Percentiles rank a stretch among this genome's conserved stretches.
Conservation (phyloP, 2,329 filamentous ascomycete species). For the Ambrosiella beaveri region DNA sequence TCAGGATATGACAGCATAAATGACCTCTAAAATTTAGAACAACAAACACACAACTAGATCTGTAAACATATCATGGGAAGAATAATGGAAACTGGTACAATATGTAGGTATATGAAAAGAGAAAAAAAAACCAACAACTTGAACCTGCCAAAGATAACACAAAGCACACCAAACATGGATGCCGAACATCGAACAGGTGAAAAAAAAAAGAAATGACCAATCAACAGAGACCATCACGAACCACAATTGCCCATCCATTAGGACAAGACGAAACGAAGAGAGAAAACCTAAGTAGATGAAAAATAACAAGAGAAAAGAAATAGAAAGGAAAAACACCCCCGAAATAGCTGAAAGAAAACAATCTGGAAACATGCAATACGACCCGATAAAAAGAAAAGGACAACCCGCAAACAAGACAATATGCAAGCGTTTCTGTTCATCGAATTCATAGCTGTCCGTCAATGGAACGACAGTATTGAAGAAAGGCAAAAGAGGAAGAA, state of each 20-base stretch:
- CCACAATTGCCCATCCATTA: background rate
- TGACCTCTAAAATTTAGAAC: too few relatives aligned
- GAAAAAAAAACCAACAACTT: background rate
- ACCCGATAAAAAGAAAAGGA: background rate
- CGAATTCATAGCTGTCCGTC: background rate
- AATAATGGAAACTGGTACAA: background rate
- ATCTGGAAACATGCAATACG: background rate
- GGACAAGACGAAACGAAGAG: background rate
- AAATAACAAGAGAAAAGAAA: background rate
- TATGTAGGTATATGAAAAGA: background rate
- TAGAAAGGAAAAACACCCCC: background rate
- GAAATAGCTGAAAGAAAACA: too few relatives aligned
- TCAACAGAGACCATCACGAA: background rate
- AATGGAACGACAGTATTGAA: background rate
- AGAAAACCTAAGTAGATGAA: background rate
- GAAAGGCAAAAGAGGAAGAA: too few relatives aligned
- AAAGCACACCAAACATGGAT: background rate
- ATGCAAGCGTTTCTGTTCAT: conserved; percentile 10
- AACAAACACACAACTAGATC: background rate
- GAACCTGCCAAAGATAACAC: background rate
- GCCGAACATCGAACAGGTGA: background rate
- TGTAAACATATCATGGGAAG: background rate
- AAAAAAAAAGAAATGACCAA: background rate
- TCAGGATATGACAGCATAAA: too few relatives aligned
- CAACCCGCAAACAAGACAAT: background rate